These are phyloP conservation scores for Alternaria postmessia DNA, from an alignment of 2,329 filamentous ascomycete genomes.

Conservation along the genomic window DNA sequence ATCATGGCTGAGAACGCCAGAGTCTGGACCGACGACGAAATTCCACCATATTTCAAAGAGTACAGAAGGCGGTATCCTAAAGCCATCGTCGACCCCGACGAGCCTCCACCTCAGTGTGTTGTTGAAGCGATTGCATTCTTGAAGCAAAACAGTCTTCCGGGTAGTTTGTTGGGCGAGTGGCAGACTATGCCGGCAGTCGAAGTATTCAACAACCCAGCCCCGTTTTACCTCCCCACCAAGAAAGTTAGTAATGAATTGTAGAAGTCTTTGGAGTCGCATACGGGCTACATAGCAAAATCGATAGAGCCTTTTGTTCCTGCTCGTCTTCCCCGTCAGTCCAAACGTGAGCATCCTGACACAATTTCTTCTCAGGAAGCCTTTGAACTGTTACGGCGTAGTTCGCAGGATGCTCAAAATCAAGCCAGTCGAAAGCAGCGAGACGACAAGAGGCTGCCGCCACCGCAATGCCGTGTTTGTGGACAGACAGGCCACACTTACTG, in stretches of 20 bases:
- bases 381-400: background rate
- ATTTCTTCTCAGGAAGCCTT: background rate
- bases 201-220: constrained; percentile 13
- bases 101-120: constrained; percentile 20
- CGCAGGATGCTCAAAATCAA: background rate
- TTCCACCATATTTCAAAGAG: constrained; percentile 17
- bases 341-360: background rate
- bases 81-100: constrained; percentile 27
- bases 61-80: constrained; percentile 15
- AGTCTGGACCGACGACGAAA: constrained; percentile 13
- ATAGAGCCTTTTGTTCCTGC: background rate
- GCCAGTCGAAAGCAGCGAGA: background rate
- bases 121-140: constrained; percentile 25
- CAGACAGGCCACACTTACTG: background rate
- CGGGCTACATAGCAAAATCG: background rate
- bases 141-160: constrained; percentile 27
- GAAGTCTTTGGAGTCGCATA: background rate
- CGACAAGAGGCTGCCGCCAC: background rate
- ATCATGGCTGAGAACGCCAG: constrained; percentile 20
- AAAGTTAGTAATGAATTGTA: constrained; percentile 8
- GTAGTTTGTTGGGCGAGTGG: constrained; percentile 25
- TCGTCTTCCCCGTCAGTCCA: background rate
- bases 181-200: constrained; percentile 16
- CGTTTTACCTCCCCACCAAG: background rate
- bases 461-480: background rate